Evolutionary conservation across 352 stramenopile species (phyloP), one percentile per base, ranked within the genome.

Genomic region (Elongisporangium prolatum): DNA sequence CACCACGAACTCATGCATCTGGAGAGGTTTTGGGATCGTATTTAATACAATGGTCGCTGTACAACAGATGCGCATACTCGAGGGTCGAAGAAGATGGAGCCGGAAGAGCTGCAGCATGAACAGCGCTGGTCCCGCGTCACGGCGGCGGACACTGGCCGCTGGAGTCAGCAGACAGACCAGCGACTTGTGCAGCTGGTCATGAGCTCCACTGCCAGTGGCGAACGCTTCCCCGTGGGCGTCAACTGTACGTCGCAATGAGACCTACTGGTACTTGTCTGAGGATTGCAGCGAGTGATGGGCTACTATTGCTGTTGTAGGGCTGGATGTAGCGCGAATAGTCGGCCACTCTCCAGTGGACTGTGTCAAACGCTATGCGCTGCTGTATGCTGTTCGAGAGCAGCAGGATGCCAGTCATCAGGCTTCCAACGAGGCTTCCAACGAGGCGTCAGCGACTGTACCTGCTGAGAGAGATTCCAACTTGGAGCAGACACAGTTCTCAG

Each of bases 141-240:
- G 49, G 77, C 75, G 34, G 56, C 61, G 21, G 63, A 59, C 51
- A 57, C 61, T n/a, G 28, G 54, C 8, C 69, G 75, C 25, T 91
- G 82, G 82, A 65, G 61, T 8, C 65, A 66, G 4, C 61, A 67
- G 14, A 72, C 68, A 16, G 84, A 94, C 37, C 77, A 90, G 62
- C 64, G 75, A 59, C 63, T 94, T 28, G 52, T 90, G 55, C 69
- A 71, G 62, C 64, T 90, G 44, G 77, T 89, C 24, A 88, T 68
- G 59, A 72, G 79, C 57, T 85, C 78, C 13, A 94, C 80, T 5
- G 77, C 69, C 52, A 92, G 83, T 49, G 80, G 77, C 17, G 81
- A 89, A 63, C 76, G 85, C 21, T 94, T 94, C 64, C 85, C 85
- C 0, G 80, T 92, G 37, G 85, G 83, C 51, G 83, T 94, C 59